Evolutionary conservation across 2,329 filamentous ascomycete genomes (phyloP).

Genomic region (Chaetomium sp.): DNA sequence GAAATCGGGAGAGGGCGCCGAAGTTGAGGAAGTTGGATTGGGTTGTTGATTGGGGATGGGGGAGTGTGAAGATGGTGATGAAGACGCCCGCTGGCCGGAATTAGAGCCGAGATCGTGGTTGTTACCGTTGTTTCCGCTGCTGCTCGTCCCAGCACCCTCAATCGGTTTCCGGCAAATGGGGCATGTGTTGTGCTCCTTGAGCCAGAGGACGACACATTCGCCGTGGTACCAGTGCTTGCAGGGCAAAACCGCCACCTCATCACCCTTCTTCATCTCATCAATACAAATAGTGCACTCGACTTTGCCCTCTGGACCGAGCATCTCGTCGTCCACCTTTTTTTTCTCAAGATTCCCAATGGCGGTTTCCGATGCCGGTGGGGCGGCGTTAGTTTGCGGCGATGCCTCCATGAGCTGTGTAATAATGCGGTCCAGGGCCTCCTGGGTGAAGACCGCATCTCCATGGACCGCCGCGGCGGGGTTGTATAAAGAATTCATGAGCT

Average conservation of each 20-base stretch:
- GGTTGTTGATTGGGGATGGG: not conserved
- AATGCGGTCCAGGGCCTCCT: slow-evolving; percentile 84
- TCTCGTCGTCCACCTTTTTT: slow-evolving; percentile 60
- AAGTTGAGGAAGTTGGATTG: not conserved
- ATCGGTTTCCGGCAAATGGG: slow-evolving; percentile 67
- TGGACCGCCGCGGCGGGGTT: slow-evolving; percentile 47
- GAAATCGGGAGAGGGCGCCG: not conserved
- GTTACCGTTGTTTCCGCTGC: not conserved
- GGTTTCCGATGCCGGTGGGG: slow-evolving; percentile 69
- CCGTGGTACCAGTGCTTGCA: slow-evolving; percentile 95
- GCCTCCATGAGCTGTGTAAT: slow-evolving; percentile 85
- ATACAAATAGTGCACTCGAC: slow-evolving; percentile 95
- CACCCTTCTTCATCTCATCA: slow-evolving; percentile 67
- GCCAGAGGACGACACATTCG: slow-evolving; percentile 73
- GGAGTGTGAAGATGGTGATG: no score
- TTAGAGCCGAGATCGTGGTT: not conserved
- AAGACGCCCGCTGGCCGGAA: not conserved
- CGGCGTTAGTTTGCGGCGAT: slow-evolving; percentile 67
- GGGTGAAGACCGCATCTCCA: slow-evolving; percentile 82
- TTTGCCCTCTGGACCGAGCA: slow-evolving; percentile 60
- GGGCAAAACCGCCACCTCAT: slow-evolving; percentile 70
- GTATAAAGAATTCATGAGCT: slow-evolving; percentile 47
- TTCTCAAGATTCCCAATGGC: slow-evolving; percentile 70
- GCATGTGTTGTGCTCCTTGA: slow-evolving; percentile 87
- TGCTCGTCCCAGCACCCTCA: slow-evolving; percentile 27